Conservation (phyloP, 2,329 filamentous ascomycete species). For the Chrysoporthe cubensis region DNA sequence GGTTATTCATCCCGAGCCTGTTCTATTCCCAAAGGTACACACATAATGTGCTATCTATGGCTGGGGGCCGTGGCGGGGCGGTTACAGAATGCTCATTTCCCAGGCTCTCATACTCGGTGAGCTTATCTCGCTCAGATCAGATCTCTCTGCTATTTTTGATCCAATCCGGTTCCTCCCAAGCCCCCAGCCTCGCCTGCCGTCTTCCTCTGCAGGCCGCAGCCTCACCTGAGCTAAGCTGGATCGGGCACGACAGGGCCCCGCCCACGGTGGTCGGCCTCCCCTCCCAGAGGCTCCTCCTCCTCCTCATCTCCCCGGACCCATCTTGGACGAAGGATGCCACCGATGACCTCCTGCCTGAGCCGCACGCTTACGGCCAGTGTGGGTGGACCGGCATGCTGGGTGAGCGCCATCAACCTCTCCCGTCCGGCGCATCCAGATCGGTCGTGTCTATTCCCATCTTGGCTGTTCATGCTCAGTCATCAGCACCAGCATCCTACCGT, state of each 20-base stretch:
- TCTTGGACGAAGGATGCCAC: constrained; percentile 10
- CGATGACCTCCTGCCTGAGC: neutral
- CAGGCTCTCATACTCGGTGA: constrained; percentile 1
- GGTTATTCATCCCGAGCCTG: neutral
- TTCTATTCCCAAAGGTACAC: neutral
- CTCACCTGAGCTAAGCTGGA: constrained; percentile 3
- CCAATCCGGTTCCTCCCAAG: constrained; percentile 13
- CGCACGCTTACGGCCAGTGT: constrained; percentile 9
- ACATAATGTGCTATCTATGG: neutral
- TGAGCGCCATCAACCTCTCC: neutral
- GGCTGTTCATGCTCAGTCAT: constrained; percentile 15
- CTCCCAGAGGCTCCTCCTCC: neutral
- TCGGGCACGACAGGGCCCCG: constrained; percentile 2
- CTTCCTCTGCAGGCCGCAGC: neutral
- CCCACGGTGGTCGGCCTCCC: neutral
- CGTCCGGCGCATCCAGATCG: neutral
- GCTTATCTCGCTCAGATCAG: constrained; percentile 12
- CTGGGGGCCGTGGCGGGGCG: constrained; percentile 7
- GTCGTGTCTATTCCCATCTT: constrained; percentile 16
- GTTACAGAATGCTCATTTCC: constrained; percentile 4
- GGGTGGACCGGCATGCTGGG: neutral
- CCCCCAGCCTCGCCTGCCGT: constrained; percentile 12
- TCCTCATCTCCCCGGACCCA: constrained; percentile 13
- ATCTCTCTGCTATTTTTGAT: constrained; percentile 18
- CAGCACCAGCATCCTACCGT: constrained; percentile 9